phyloP scores from a whole-genome alignment of 306 rosid genomes.

The Astragalus membranaceus region DNA sequence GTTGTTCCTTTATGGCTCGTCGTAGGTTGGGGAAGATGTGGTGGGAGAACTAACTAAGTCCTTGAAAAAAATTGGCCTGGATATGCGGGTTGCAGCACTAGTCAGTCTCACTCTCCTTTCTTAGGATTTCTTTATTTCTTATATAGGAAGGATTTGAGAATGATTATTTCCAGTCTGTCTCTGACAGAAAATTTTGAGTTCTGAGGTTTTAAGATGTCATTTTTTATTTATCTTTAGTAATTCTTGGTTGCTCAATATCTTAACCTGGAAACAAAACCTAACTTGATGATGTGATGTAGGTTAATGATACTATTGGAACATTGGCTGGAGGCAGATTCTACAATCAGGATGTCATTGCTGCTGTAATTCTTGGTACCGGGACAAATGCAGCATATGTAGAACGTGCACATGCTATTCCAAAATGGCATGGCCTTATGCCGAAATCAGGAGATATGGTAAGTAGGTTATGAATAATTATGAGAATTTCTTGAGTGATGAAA shows the following conservation, averaged over 20 bases:
- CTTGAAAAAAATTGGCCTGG: slow-evolving; percentile 72
- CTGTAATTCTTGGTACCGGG: slow-evolving; percentile 92
- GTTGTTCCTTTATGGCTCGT: not conserved
- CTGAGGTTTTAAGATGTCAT: not conserved
- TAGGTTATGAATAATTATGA: not conserved
- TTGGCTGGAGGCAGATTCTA: slow-evolving; percentile 86
- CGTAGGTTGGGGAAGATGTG: slow-evolving; percentile 84
- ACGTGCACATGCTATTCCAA: slow-evolving; percentile 83
- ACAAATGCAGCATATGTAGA: slow-evolving; percentile 95
- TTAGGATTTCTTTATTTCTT: slow-evolving; percentile 5
- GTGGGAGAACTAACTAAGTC: slow-evolving; percentile 73
- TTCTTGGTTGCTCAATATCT: not conserved
- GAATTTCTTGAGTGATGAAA: too few species aligned
- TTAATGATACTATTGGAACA: slow-evolving; percentile 91
- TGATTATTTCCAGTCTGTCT: slow-evolving; percentile 10
- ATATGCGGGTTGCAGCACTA: slow-evolving; percentile 84
- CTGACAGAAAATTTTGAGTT: not conserved
- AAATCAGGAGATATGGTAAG: slow-evolving; percentile 92
- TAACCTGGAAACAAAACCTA: slow-evolving; percentile 12
- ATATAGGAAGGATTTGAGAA: not conserved
- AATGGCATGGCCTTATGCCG: slow-evolving; percentile 88
- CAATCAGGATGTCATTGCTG: slow-evolving; percentile 73
- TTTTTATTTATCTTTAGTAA: not conserved
- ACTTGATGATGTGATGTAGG: slow-evolving; percentile 45
- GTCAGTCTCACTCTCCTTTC: slow-evolving; percentile 37